Percentiles rank a stretch among this genome's conserved stretches.
Evolutionary conservation across 768 basidiomycete species (phyloP).

Genomic region (Agaricus blazei): DNA sequence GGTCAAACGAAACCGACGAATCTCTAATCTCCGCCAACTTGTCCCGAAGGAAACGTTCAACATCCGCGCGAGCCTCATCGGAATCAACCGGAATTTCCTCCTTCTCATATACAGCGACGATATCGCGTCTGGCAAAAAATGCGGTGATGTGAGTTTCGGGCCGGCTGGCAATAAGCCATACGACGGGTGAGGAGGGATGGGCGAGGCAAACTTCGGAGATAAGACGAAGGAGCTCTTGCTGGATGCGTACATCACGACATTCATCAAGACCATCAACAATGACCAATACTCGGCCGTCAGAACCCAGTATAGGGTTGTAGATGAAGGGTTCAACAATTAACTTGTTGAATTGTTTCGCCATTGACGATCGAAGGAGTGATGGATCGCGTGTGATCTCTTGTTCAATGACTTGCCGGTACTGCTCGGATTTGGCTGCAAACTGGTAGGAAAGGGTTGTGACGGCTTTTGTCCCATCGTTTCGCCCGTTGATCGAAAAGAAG

Average conservation of each 20-base stretch:
- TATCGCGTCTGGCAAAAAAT: slow-evolving; percentile 1
- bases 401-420: slow-evolving; percentile 2
- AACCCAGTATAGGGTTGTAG: neutral
- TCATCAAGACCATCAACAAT: slow-evolving; percentile 20
- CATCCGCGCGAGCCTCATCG: too few species aligned
- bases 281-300: neutral
- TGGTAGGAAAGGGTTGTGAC: slow-evolving; percentile 19
- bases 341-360: slow-evolving; percentile 8
- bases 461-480: slow-evolving; percentile 5
- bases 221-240: slow-evolving; percentile 10
- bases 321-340: slow-evolving; percentile 13
- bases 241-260: too few species aligned
- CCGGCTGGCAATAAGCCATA: slow-evolving; percentile 20
- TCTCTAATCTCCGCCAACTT: neutral
- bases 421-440: slow-evolving; percentile 10
- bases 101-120: neutral
- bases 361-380: neutral
- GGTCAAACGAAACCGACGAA: neutral
- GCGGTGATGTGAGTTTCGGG: slow-evolving; percentile 18
- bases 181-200: slow-evolving; percentile 8
- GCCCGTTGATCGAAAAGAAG: slow-evolving; percentile 16
- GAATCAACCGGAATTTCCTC: too few species aligned
- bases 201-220: neutral
- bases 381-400: neutral
- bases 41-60: neutral